These are phyloP conservation scores for Colletotrichum horii DNA, from an alignment of 2,329 filamentous ascomycete genomes.

Conservation along the genomic window DNA sequence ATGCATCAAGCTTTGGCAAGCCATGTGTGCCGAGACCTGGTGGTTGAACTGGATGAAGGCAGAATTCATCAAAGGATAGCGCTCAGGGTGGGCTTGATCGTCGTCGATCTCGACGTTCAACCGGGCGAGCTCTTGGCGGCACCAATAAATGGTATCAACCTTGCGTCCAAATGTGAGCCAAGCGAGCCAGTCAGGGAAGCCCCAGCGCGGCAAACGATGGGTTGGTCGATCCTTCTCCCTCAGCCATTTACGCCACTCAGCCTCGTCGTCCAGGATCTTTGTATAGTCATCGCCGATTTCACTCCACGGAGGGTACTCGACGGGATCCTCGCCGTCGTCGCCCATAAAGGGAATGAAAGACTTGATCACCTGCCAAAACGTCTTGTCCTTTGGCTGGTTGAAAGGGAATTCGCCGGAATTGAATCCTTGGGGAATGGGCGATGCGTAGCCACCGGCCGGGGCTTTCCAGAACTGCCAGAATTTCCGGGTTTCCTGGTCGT, in stretches of 20 bases:
- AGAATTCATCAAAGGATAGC: slow-evolving; percentile 91
- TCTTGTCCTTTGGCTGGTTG: slow-evolving; percentile 45
- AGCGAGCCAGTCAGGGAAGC: slow-evolving; percentile 72
- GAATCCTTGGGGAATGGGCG: slow-evolving; percentile 64
- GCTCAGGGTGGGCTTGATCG: slow-evolving; percentile 85
- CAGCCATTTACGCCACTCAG: slow-evolving; percentile 83
- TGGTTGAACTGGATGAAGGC: slow-evolving; percentile 99
- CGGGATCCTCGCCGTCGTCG: slow-evolving; percentile 37
- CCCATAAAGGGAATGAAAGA: slow-evolving; percentile 54
- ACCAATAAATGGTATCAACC: slow-evolving; percentile 94
- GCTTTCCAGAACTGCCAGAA: slow-evolving; percentile 73
- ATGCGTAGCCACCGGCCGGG: slow-evolving; percentile 64
- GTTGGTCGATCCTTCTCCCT: slow-evolving; percentile 83
- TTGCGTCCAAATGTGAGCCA: slow-evolving; percentile 83
- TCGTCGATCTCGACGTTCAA: slow-evolving; percentile 91
- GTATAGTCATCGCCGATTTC: slow-evolving; percentile 57
- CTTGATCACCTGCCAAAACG: slow-evolving; percentile 57
- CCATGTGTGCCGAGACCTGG: slow-evolving; percentile 97
- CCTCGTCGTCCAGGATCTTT: slow-evolving; percentile 59
- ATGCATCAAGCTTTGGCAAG: slow-evolving; percentile 88
- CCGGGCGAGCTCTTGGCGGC: slow-evolving; percentile 82
- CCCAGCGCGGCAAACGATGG: slow-evolving; percentile 72
- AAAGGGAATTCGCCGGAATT: slow-evolving; percentile 50
- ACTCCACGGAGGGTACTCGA: slow-evolving; percentile 69
- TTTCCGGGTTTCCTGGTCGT: slow-evolving; percentile 46